A percentile compares a stretch with the other conserved stretches of the same genome.
Evolutionary conservation across 805 yeast genomes (phyloP).

Genomic region (Spathaspora girioi): DNA sequence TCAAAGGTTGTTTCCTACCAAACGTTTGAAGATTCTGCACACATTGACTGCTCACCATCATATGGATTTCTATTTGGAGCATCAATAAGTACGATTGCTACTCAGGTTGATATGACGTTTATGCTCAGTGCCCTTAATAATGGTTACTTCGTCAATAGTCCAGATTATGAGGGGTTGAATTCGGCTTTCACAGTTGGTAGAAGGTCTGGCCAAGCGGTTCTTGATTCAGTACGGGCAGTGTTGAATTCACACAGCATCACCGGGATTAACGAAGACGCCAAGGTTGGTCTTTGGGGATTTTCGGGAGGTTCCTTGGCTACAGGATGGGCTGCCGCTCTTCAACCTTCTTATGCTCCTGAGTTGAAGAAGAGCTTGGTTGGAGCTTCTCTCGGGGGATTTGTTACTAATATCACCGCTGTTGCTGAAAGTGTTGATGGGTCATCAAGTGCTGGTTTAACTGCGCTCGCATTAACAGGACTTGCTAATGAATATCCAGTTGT

Average conservation of each 20-base stretch:
- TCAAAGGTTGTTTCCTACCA: conserved; percentile 24
- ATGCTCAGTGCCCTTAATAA: conserved; percentile 16
- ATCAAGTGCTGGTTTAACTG: conserved; percentile 25
- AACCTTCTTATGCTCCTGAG: conserved; percentile 36
- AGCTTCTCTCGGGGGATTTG: conserved; percentile 35
- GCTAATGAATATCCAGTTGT: conserved; percentile 25
- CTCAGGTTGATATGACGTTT: conserved; percentile 15
- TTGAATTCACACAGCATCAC: conserved; percentile 15
- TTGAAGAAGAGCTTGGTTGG: conserved; percentile 20
- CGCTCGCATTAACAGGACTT: conserved; percentile 28
- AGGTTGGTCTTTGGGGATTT: conserved; percentile 30
- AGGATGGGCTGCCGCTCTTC: conserved; percentile 35
- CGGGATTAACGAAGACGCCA: conserved; percentile 16
- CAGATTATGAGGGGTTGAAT: conserved; percentile 34
- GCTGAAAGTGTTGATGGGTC: conserved; percentile 21
- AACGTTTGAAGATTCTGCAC: conserved; percentile 25
- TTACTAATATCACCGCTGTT: conserved; percentile 30
- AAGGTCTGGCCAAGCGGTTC: conserved; percentile 26
- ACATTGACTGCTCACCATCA: conserved; percentile 24
- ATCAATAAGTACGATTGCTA: conserved; percentile 6
- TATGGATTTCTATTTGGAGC: conserved; percentile 17
- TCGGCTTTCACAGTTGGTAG: conserved; percentile 30
- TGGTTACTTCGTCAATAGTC: conserved; percentile 31
- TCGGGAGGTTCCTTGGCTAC: conserved; percentile 38
- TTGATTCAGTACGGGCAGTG: conserved; percentile 29